A percentile compares a stretch with the other conserved stretches of the same genome.
Evolutionary conservation across 2,329 filamentous ascomycete species (phyloP).

Genomic region (Pseudogymnoascus destructans): DNA sequence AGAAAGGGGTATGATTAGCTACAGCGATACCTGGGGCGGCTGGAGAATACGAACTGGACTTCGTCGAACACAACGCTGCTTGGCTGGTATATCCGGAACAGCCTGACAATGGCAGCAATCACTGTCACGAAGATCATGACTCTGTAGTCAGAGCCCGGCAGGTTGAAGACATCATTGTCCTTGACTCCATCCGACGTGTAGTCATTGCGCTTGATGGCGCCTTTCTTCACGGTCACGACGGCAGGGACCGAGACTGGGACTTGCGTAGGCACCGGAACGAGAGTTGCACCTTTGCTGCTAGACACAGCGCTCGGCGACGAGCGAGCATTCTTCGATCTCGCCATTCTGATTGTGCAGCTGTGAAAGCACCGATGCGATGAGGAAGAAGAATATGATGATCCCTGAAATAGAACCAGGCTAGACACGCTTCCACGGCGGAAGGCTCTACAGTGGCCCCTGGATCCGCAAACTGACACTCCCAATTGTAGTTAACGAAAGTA

Average conservation of each 20-base stretch:
- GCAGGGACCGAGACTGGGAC: background rate
- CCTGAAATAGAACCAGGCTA: constrained; percentile 4
- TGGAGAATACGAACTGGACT: constrained; percentile 67
- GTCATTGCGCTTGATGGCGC: constrained; percentile 30
- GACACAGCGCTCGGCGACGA: background rate
- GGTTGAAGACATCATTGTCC: constrained; percentile 83
- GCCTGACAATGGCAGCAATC: constrained; percentile 63
- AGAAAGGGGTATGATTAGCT: constrained; percentile 17
- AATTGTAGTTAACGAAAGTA: constrained; percentile 10
- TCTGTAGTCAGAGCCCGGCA: constrained; percentile 75
- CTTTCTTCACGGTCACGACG: constrained; percentile 4
- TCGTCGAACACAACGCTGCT: constrained; percentile 97
- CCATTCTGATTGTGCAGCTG: background rate
- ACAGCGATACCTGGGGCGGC: constrained; percentile 10
- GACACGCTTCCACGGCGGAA: constrained; percentile 3
- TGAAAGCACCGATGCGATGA: background rate
- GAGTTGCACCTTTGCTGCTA: background rate
- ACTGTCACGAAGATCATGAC: constrained; percentile 59
- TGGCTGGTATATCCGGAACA: constrained; percentile 94
- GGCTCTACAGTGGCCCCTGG: constrained; percentile 1
- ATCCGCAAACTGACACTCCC: background rate
- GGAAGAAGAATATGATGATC: background rate
- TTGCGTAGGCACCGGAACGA: background rate
- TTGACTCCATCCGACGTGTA: constrained; percentile 69
- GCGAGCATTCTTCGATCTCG: constrained; percentile 9